A percentile compares a stretch with the other conserved stretches of the same genome.
Evolutionary conservation across 768 basidiomycete genomes (phyloP).

Genomic region (Serendipita sp.): DNA sequence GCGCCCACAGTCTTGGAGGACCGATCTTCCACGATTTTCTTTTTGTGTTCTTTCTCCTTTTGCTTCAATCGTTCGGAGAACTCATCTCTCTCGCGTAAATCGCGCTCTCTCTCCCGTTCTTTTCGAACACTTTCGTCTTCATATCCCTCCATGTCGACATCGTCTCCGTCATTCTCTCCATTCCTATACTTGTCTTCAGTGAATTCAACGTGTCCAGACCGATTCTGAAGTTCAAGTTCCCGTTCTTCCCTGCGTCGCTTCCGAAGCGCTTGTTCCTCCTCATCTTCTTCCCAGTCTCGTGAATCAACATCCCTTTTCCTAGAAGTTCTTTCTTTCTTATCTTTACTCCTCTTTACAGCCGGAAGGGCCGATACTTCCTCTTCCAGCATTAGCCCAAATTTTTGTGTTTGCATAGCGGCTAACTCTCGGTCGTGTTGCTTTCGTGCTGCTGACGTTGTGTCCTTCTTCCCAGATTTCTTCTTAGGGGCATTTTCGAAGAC

Average conservation of each 20-base stretch:
- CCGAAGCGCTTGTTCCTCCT: conserved; percentile 51
- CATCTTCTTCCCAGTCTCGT: conserved; percentile 83
- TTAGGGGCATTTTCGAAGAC: conserved; percentile 66
- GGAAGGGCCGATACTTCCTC: conserved; percentile 34
- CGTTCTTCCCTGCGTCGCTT: conserved; percentile 37
- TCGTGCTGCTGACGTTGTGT: conserved; percentile 28
- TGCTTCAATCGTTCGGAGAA: conserved; percentile 78
- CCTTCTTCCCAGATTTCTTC: conserved; percentile 46
- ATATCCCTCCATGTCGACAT: conserved; percentile 22
- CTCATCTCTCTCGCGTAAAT: conserved; percentile 76
- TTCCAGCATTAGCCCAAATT: conserved; percentile 71
- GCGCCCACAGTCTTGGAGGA: conserved; percentile 54
- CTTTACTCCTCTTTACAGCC: conserved; percentile 24
- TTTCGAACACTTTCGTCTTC: conserved; percentile 59
- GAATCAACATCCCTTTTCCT: conserved; percentile 70
- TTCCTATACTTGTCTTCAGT: conserved; percentile 16
- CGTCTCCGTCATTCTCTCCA: conserved; percentile 19
- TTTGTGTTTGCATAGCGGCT: conserved; percentile 49
- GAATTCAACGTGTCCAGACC: neutral
- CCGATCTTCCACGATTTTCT: conserved; percentile 82
- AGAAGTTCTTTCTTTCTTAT: conserved; percentile 17
- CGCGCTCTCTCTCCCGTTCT: conserved; percentile 62
- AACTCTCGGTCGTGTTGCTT: conserved; percentile 64
- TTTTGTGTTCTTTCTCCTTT: conserved; percentile 70
- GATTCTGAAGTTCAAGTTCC: neutral